Conservation (phyloP, 2,329 filamentous ascomycete genomes). For the Colletotrichum cereale region DNA sequence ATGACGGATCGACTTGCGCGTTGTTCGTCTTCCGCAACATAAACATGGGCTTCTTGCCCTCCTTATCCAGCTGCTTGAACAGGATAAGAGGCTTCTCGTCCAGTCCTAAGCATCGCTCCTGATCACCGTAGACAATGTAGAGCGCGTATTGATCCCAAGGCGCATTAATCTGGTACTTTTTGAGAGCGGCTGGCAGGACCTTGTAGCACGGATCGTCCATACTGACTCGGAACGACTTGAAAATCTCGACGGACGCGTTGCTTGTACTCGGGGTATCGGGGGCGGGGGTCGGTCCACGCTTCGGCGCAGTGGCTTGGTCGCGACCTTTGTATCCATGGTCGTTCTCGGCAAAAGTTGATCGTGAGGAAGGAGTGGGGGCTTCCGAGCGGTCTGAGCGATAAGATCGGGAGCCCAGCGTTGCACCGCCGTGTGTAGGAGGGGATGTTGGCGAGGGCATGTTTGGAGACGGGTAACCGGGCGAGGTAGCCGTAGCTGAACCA, state of each 20-base stretch:
- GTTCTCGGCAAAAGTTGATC: conserved; percentile 63
- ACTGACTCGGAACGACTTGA: conserved; percentile 98
- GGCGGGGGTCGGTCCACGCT: conserved; percentile 71
- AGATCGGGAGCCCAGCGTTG: conserved; percentile 71
- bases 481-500: conserved; percentile 65
- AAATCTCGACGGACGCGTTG: conserved; percentile 86
- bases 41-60: conserved; percentile 99
- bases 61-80: conserved; percentile 97
- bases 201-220: conserved; percentile 99
- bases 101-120: conserved; percentile 91
- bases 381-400: conserved; percentile 68
- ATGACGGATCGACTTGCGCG: conserved; percentile 59
- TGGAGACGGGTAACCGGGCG: conserved; percentile 69
- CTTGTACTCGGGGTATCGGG: conserved; percentile 70
- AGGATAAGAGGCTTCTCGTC: conserved; percentile 95
- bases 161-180: conserved; percentile 98
- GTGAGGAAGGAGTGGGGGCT: conserved; percentile 63
- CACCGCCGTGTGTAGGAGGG: conserved; percentile 67
- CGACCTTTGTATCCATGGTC: conserved; percentile 46
- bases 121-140: conserved; percentile 99
- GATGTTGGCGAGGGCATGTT: conserved; percentile 79
- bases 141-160: conserved; percentile 98
- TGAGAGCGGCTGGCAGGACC: conserved; percentile 92
- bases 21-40: conserved; percentile 84
- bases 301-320: conserved; percentile 60